Conservation (phyloP, 2,329 filamentous ascomycete genomes). For the Phaeosphaeria sp. region DNA sequence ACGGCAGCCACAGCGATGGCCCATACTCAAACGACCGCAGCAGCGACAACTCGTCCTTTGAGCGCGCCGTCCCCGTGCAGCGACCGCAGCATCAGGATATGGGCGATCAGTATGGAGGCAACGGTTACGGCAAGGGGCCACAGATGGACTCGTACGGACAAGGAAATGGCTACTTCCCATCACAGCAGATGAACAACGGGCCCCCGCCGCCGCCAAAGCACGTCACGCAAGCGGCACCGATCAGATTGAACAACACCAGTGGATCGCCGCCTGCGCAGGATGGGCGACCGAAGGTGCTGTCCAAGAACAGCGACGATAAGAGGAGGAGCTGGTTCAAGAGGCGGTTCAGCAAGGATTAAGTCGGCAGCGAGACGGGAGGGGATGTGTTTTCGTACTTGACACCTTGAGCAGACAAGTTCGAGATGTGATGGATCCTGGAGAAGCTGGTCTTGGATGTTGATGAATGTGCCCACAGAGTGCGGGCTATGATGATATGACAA, state of each 20-base stretch:
- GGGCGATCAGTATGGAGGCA: slow-evolving; percentile 65
- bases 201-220: slow-evolving; percentile 23
- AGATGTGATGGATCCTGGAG: slow-evolving; percentile 3
- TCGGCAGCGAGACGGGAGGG: not conserved
- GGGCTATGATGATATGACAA: slow-evolving; percentile 17
- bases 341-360: slow-evolving; percentile 73
- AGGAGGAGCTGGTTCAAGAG: slow-evolving; percentile 89
- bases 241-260: slow-evolving; percentile 28
- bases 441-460: slow-evolving; percentile 6
- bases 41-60: slow-evolving; percentile 91
- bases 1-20: slow-evolving; percentile 71
- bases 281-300: slow-evolving; percentile 23
- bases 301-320: slow-evolving; percentile 59
- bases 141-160: slow-evolving; percentile 50
- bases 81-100: slow-evolving; percentile 46
- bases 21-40: slow-evolving; percentile 87
- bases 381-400: slow-evolving; percentile 1
- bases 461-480: slow-evolving; percentile 5
- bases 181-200: slow-evolving; percentile 25
- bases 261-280: slow-evolving; percentile 14
- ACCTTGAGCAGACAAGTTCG: slow-evolving; percentile 10
- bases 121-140: slow-evolving; percentile 54
- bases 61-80: slow-evolving; percentile 64
- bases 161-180: slow-evolving; percentile 24
- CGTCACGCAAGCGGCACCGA: slow-evolving; percentile 30